Base-by-base conservation (phyloP, 1,284 basidiomycete species). In the Paramarasmius palmivorus region DNA sequence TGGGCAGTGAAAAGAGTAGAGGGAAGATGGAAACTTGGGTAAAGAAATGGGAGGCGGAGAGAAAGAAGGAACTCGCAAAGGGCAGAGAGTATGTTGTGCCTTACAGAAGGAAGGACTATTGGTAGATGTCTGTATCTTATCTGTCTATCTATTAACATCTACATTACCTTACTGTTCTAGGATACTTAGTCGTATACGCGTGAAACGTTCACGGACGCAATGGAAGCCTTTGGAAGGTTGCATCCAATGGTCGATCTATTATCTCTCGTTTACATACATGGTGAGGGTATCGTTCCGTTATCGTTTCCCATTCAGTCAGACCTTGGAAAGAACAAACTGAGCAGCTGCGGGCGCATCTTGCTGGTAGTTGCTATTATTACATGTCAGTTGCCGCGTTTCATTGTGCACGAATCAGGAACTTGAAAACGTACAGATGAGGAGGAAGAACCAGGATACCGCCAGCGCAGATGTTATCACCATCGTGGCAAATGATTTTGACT, bases 21-120 rank as follows among this genome's bases (percentile, higher is more conserved):
- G 84, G 76, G 1, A 95, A 92, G 75, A 96, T 97, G 89, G 75
- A 79, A 37, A 83, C 80, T 58, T 96, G 93, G 94, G 79, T 97
- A 49, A 81, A 87, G 62, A 84, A 82, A 60, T 98, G 95, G 94
- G 84, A 91, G 52, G 79, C 76, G 25, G 94, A 96, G 72, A 84
- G 83, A 68, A 84, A 80, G 67, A 88, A 82, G 64, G 29, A 32
- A 12, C 7, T 32, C 7, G 12, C 29, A 12, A 61, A 73, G 39
- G 72, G 74, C 17, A 75, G 73, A 50, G 74, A 76, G 22, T 72
- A 72, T 45, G 71, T 84, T n/a, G 78, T 93, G 19, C 73, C 80
- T 19, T 80, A 85, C 65, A 79, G 90, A 58, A 69, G 80, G 45
- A 63, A 65, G 29, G 84, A 90, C 62, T 90, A 88, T 63, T 90